Evolutionary conservation across 2,329 filamentous ascomycete species (phyloP), one percentile per base, ranked within the genome.

Genomic region (Pseudocercospora cruenta): DNA sequence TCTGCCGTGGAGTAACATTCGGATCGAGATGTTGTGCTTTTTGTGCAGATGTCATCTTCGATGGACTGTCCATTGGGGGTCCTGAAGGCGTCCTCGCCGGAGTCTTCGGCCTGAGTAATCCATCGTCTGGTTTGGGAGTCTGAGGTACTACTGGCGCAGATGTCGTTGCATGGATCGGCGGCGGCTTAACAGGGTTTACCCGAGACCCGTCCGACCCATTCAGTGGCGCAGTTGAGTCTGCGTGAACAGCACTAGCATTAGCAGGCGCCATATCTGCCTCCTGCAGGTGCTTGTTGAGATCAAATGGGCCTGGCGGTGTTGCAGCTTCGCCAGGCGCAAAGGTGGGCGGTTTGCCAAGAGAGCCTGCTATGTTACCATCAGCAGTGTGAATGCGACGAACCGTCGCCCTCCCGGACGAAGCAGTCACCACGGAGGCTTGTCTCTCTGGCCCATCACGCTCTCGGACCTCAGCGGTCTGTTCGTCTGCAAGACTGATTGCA

Each of bases 401-500:
- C 0, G 66, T 47, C 24, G 66, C 58, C 12, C 55, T 59, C 7
- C 65, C 36, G 5, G 68, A 70, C 7, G 64, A 67, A 19, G 66
- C 62, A 24, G 60, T 63, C 62, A 58, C 26, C 58, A 69, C 24
- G 58, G 69, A 57, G 62, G 67, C n/a, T 19, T 68, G 63, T 43
- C 65, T 43, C 28, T 28, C 47, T 5, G 62, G 51, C 2, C 60
- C 66, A 22, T 71, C 63, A 4, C 68, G 66, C 54, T 76, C 70
- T 26, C 71, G 66, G n/a, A 75, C 70, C 28, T 76, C 73, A 0
- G 71, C 64, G 19, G 66, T 67, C 62, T 82, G 80, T 61, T 78
- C 79, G 58, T 78, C 74, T n/a, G 78, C 68, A 4, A 83, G 75
- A 58, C 78, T 74, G 62, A 83, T 81, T 1, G 75, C 76, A 45